Percentiles rank a stretch among this genome's conserved stretches.
Evolutionary conservation across 1,284 basidiomycete species (phyloP).

Genomic region (Puccinia triticina): DNA sequence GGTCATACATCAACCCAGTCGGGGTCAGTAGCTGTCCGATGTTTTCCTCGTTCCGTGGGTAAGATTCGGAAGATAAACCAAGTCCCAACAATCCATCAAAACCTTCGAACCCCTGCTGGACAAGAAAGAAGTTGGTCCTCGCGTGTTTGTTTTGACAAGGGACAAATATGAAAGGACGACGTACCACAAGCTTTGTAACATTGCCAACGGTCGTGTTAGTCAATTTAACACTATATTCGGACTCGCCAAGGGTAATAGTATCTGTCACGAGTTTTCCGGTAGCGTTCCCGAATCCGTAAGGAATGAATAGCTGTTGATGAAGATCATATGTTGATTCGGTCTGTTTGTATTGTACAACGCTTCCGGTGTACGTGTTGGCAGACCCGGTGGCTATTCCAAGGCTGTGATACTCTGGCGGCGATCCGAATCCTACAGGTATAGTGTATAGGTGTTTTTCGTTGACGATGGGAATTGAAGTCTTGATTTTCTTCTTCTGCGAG

Average conservation of each 20-base stretch:
- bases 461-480: constrained; percentile 40
- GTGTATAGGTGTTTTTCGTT: constrained; percentile 49
- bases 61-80: constrained; percentile 51
- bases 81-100: constrained; percentile 50
- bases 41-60: constrained; percentile 48
- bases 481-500: constrained; percentile 37
- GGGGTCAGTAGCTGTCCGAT: constrained; percentile 49
- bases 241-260: constrained; percentile 35
- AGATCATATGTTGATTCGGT: constrained; percentile 38
- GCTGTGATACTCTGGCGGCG: constrained; percentile 41
- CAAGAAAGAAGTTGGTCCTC: neutral
- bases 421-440: constrained; percentile 44
- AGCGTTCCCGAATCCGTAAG: constrained; percentile 50
- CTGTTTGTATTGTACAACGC: constrained; percentile 26
- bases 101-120: constrained; percentile 42
- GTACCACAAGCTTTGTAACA: constrained; percentile 48
- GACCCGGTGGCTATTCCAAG: constrained; percentile 51
- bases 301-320: constrained; percentile 42
- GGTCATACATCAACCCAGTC: constrained; percentile 51
- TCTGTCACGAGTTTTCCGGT: constrained; percentile 45
- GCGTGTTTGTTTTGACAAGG: neutral
- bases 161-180: neutral
- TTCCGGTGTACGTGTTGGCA: constrained; percentile 49
- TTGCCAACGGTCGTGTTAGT: constrained; percentile 46
- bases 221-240: constrained; percentile 31